Evolutionary conservation across 2,329 filamentous ascomycete genomes (phyloP), one percentile per base, ranked within the genome.

Genomic region (Aspergillus sp.): DNA sequence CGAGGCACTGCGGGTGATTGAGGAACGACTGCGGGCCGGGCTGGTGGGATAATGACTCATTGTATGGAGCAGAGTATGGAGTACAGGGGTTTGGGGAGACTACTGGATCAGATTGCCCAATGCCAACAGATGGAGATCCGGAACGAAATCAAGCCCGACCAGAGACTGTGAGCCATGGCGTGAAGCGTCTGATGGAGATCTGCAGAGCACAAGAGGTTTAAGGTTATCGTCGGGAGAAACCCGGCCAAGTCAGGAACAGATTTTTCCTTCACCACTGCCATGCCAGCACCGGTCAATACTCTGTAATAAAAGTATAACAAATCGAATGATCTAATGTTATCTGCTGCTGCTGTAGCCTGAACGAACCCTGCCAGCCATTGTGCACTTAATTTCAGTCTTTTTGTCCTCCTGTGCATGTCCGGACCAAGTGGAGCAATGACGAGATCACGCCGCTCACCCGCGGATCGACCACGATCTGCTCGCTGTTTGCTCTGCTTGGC

Each of bases 1-100:
- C n/a, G 71, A 75, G 49, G 72, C 72, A 4, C 48, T 81, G 40
- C 60, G 57, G 19, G 68, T 63, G 40, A 63, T 80, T 42, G 75
- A 80, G 62, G 64, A 55, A 4, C 41, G 73, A 38, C 65, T 80
- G 6, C 64, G 72, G 31, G 58, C 61, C n/a, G 68, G 69, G 7
- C 59, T 76, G 50, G 31, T 70, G 4, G 25, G 25, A 3, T 65
- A 56, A 47, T 9, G 7, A 49, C 13, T 11, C 21, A 14, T 19
- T 21, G 5, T 32, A 10, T 6, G 13, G 25, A 54, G 11, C 11
- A 46, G 36, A 13, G 10, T 9, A 13, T 40, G 29, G 29, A 13
- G 10, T 45, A 16, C 7, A 29, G 25, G 14, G 0, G 14, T 45
- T 45, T 45, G 25, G 25, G 25, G 13, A 32, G 3, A 5, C 16